Evolutionary conservation across 2,329 filamentous ascomycete genomes (phyloP).

Genomic region (Ophiostoma tasmaniense): DNA sequence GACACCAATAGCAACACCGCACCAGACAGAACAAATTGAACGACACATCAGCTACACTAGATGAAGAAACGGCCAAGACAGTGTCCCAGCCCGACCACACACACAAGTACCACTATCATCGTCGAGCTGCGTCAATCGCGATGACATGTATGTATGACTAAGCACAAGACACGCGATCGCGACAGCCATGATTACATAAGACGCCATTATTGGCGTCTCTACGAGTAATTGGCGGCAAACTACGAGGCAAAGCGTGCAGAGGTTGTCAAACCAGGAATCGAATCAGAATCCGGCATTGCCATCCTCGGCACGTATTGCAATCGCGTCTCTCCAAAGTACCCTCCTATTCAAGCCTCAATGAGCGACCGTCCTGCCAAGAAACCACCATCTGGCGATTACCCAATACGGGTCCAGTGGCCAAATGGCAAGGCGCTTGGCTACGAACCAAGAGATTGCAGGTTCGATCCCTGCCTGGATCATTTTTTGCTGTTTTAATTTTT

Average conservation of each 20-base stretch:
- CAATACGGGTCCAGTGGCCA: constrained; percentile 24
- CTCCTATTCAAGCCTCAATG: not conserved
- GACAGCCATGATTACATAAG: not conserved
- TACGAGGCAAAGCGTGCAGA: not conserved
- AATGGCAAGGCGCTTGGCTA: constrained; percentile 32
- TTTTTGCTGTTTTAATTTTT: not conserved
- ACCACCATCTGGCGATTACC: not conserved
- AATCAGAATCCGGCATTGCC: not conserved
- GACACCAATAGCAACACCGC: not conserved
- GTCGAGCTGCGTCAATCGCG: not conserved
- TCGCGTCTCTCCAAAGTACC: not conserved
- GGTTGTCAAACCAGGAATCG: not conserved
- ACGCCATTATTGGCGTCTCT: not conserved
- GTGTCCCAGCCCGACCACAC: not conserved
- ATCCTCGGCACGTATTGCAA: not conserved
- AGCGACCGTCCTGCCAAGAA: not conserved
- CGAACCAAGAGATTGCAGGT: constrained; percentile 33
- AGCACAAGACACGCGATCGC: not conserved
- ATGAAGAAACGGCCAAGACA: not conserved
- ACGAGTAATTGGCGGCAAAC: not conserved
- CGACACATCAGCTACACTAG: not conserved
- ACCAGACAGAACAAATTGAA: not conserved
- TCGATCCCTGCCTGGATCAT: constrained; percentile 29
- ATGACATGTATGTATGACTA: not conserved
- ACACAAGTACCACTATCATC: not conserved